phyloP scores from a whole-genome alignment of 495 filamentous ascomycete genomes.

The Astrothelium subdiscretum region DNA sequence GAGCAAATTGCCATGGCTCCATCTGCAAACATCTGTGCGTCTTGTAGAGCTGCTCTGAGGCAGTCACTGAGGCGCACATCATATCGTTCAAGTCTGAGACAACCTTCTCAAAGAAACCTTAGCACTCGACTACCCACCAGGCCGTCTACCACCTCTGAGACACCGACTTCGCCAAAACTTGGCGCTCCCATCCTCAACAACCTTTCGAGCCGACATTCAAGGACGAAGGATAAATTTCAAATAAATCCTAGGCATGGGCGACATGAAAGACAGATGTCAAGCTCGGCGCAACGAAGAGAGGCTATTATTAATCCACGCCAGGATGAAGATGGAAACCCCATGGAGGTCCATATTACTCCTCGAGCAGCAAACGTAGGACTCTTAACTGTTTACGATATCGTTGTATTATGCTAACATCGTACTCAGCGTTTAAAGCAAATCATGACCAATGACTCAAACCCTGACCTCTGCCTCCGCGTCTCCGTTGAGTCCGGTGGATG shows the following conservation, averaged over 20 bases:
- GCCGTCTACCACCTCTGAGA: not conserved
- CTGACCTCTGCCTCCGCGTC: conserved; percentile 73
- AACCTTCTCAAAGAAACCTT: not conserved
- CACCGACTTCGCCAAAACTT: not conserved
- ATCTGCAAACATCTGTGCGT: not conserved
- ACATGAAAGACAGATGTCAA: not conserved
- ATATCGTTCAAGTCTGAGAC: not conserved
- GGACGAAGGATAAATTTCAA: not conserved
- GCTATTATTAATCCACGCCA: conserved; percentile 50
- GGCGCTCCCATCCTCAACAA: not conserved
- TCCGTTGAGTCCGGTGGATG: conserved; percentile 87
- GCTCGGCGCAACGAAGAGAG: conserved; percentile 5
- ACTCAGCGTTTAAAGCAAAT: conserved; percentile 58
- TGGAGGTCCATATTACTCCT: conserved; percentile 68
- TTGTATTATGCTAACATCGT: not conserved
- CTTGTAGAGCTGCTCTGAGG: not conserved
- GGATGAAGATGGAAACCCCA: conserved; percentile 69
- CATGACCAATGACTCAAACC: conserved; percentile 61
- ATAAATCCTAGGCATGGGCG: not conserved
- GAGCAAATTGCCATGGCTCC: not conserved
- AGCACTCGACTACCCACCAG: not conserved
- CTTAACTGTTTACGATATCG: conserved; percentile 2
- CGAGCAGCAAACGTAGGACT: conserved; percentile 63
- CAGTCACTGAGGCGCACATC: not conserved
- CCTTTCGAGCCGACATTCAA: not conserved